These are phyloP conservation scores for Lachnellula hyalina DNA, from an alignment of 2,329 filamentous ascomycete genomes.

Conservation along the genomic window DNA sequence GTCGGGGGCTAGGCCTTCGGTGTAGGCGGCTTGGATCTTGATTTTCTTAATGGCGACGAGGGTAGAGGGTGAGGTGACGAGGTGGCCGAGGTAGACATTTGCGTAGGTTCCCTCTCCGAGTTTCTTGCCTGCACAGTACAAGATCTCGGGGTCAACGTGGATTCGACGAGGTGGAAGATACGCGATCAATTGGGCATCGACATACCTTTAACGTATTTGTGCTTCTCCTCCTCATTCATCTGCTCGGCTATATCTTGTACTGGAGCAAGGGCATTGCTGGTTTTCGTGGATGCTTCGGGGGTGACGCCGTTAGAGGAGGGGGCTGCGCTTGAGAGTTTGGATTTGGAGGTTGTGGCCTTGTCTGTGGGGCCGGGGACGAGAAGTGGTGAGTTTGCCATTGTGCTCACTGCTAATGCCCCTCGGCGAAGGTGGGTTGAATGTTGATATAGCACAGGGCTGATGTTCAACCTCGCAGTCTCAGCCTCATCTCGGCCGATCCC, in stretches of 20 bases:
- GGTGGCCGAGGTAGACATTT: constrained; percentile 84
- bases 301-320: constrained; percentile 17
- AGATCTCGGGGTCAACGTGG: constrained; percentile 3
- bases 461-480: no score
- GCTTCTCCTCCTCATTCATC: constrained; percentile 74
- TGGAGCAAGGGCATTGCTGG: constrained; percentile 19
- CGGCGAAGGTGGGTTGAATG: background rate
- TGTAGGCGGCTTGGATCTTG: constrained; percentile 79
- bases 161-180: background rate
- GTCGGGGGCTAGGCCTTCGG: constrained; percentile 88
- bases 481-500: no score
- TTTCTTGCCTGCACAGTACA: constrained; percentile 60
- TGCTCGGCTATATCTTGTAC: constrained; percentile 64
- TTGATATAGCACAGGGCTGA: no score
- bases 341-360: background rate
- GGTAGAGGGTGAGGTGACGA: constrained; percentile 63
- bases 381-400: constrained; percentile 23
- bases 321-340: constrained; percentile 15
- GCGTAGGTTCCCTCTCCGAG: constrained; percentile 97
- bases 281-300: constrained; percentile 7
- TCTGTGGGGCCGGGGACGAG: constrained; percentile 17
- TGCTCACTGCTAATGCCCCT: background rate
- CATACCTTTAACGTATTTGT: constrained; percentile 81
- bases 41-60: constrained; percentile 93
- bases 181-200: background rate